Base-by-base conservation (phyloP, 768 basidiomycete genomes). In the Xerocomellus chrysenteron region DNA sequence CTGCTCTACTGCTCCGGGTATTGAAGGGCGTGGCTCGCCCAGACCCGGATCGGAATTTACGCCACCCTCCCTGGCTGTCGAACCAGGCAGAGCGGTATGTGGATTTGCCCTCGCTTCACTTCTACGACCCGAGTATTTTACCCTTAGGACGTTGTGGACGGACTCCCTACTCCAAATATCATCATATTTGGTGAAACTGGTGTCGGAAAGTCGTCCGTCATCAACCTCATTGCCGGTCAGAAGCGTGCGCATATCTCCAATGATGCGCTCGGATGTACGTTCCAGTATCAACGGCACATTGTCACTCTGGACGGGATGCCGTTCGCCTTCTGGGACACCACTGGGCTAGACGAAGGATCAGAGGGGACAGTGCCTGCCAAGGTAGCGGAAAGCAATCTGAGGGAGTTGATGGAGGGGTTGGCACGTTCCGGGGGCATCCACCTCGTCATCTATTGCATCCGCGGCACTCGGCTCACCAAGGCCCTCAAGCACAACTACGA, bases 401-500 rank as follows among this genome's bases (percentile, higher is more conserved):
- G 14, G 14, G 28, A 0, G 33, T n/a, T 57, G 35, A 47, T 57
- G 9, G 16, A 8, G 24, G 17, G 5, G 5, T 35, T 57, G 40
- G 54, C 53, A 14, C 12, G 39, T 6, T 26, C 55, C 1, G 56
- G 32, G 10, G 55, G 56, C 13, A 56, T 57, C 21, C 54, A 57
- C 24, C 55, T 58, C n/a, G 5, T 58, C 32, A 40, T 58, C 17
- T 58, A 58, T 33, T 58, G 57, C 30, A 44, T 58, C 36, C 55
- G 47, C 17, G 55, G 17, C 1, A 13, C 10, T 21, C 33, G 56
- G 35, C 41, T 49, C 36, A 57, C 56, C 3, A 57, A 35, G 19
- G 55, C 47, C 11, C 56, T 68, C 19, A 53, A 63, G 26, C 63
- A 65, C 32, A 76, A 74, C 58, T 76, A 74, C 64, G 54, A 61